Conservation (phyloP, 2,329 filamentous ascomycete species). For the Xylariales sp. region DNA sequence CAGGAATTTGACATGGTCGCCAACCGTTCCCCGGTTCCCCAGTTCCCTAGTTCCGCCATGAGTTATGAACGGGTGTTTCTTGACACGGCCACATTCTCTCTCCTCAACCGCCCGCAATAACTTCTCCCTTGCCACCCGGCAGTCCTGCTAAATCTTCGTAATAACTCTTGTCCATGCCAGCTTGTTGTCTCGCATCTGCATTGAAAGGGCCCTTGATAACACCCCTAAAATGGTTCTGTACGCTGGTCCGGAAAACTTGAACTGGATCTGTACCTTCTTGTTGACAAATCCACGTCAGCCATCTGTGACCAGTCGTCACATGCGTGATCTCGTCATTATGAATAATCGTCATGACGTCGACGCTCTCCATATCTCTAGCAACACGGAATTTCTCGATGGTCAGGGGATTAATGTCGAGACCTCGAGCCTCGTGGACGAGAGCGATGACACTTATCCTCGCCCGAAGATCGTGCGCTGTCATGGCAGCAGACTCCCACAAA, state of each 20-base stretch:
- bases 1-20: neutral
- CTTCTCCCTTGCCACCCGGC: conserved; percentile 43
- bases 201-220: conserved; percentile 59
- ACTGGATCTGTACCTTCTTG: conserved; percentile 59
- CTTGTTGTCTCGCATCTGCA: conserved; percentile 55
- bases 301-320: conserved; percentile 60
- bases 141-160: conserved; percentile 52
- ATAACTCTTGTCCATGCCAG: conserved; percentile 57
- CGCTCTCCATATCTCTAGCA: conserved; percentile 55
- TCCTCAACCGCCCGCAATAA: conserved; percentile 49
- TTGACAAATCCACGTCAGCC: conserved; percentile 60
- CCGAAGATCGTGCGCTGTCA: conserved; percentile 57
- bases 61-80: neutral
- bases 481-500: conserved; percentile 57
- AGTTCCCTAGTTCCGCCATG: too few species aligned
- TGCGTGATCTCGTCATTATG: conserved; percentile 62
- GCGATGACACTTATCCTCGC: conserved; percentile 60
- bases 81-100: neutral
- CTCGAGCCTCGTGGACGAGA: conserved; percentile 60
- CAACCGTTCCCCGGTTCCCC: neutral
- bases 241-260: conserved; percentile 57
- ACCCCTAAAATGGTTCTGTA: conserved; percentile 56
- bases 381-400: conserved; percentile 60
- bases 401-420: conserved; percentile 59
- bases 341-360: conserved; percentile 56